Base-by-base conservation (phyloP, 2,329 filamentous ascomycete genomes). In the Leptoxyphium fumago region DNA sequence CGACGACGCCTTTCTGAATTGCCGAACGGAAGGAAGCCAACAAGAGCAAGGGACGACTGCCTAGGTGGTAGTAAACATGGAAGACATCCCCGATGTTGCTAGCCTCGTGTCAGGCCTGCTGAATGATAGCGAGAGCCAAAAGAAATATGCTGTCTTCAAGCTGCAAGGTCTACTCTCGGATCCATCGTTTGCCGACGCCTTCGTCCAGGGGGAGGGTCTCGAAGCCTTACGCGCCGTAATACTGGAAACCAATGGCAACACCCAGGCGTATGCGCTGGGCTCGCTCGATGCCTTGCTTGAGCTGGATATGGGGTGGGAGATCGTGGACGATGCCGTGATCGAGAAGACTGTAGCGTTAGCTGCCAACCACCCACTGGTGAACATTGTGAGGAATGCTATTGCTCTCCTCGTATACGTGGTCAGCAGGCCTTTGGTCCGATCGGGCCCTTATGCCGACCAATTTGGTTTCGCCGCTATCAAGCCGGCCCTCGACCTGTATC, bases 71-170 rank as follows among this genome's bases (percentile, higher is more conserved):
- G 21, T 3, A 7, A 26, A 26, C 4, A 58, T 61, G 58, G 59
- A 60, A 41, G 55, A 58, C 42, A 50, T 50, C 6, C 57, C 59
- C 15, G 56, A 61, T 43, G 56, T 60, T 44, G 52, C 46, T 17
- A 53, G 56, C 6, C 51, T 63, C 28, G 72, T 80, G 47, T 68
- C 71, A 49, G 70, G 74, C 43, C 65, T 81, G 46, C 68, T 71
- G 39, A 75, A 73, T 52, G 72, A 77, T 45, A 75, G 94, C 66
- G 91, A 98, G 71, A 88, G 85, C 45, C 81, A 85, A 54, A 85
- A 88, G 59, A 98, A 98, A 66, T 95, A 96, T 85, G 91, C 91
- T 48, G 91, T 93, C 48, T 98, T 98, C 75, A 95, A 95, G 69
- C 78, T 98, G 52, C 91, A 98, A 66, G 82, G 77, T 50, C 87